Base-by-base conservation (phyloP, 2,329 filamentous ascomycete genomes). In the Nigrospora oryzae region DNA sequence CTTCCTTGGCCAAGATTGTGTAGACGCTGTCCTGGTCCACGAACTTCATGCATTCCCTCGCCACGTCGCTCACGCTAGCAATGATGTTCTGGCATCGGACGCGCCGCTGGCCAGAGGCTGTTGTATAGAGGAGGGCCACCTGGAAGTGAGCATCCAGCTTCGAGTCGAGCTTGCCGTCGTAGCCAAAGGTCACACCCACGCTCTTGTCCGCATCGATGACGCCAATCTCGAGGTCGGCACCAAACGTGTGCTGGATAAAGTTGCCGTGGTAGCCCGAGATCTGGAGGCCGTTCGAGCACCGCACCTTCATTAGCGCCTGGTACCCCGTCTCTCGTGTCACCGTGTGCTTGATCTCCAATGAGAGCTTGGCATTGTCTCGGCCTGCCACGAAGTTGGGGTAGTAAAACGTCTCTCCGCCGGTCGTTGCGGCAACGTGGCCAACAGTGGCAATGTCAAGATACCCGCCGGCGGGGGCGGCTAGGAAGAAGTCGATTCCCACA, bases 71-170 rank as follows among this genome's bases (percentile, higher is more conserved):
- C 35, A 97, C 89, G 46, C 87, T 91, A 2, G 93, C 91, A 46
- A 98, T 91, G 23, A 94, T 76, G 61, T 98, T 98, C 60, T 83
- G 88, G 66, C 93, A 98, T 47, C 93, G 77, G 40, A 98, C 93
- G 44, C 93, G 79, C 40, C 93, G 83, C 65, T 98, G 83, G 4
- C 93, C 93, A 42, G 78, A 83, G 4, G 89, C 86, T 5, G 91
- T 94, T 1, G 93, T 98, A 67, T 98, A 98, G 2, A 98, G 77
- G 3, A 98, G 71, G 2, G 93, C 93, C 17, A 87, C 89, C 63
- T 98, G 93, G 75, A 98, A 98, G 67, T 98, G 93, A 8, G 91
- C 91, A 64, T 98, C 93, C 17, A 97, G 76, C 66, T 96, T 96
- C 5, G 89, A 74, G 64, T 98, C 93, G n/a, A 98, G 79, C 67